These are phyloP conservation scores for Boletus coccyginus DNA, from an alignment of 768 basidiomycete genomes.

Conservation along the genomic window DNA sequence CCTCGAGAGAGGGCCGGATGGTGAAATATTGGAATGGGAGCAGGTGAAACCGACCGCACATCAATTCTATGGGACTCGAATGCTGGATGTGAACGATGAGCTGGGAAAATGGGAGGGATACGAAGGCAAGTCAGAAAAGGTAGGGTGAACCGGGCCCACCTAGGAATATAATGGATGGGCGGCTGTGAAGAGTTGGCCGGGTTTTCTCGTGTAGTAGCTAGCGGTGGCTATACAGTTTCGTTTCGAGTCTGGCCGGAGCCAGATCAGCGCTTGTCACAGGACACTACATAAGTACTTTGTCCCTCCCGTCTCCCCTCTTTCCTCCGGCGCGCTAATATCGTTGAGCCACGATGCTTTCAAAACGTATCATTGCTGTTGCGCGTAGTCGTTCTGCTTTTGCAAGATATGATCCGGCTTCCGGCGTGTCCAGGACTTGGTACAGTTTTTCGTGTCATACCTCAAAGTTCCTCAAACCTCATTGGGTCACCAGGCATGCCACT, in stretches of 20 bases:
- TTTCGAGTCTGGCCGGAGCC: neutral
- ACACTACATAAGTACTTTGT: neutral
- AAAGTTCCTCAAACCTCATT: conserved; percentile 3
- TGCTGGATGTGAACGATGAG: conserved; percentile 54
- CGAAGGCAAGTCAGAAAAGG: conserved; percentile 42
- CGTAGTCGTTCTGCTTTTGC: conserved; percentile 54
- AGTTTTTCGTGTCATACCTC: conserved; percentile 10
- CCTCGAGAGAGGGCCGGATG: conserved; percentile 51
- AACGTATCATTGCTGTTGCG: conserved; percentile 63
- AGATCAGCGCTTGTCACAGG: neutral
- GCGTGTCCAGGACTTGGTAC: conserved; percentile 49
- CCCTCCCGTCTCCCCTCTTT: neutral
- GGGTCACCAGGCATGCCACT: conserved; percentile 42
- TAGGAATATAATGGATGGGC: too few species aligned
- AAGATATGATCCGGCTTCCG: conserved; percentile 29
- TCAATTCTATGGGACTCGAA: conserved; percentile 63
- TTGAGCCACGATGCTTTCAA: conserved; percentile 57
- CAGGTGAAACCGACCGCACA: conserved; percentile 55
- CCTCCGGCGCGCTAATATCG: neutral
- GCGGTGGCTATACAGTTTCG: conserved; percentile 16
- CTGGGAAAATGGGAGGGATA: conserved; percentile 71
- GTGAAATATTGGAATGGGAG: conserved; percentile 52
- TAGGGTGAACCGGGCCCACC: conserved; percentile 12
- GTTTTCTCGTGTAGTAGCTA: conserved; percentile 8
- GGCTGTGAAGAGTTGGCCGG: neutral